Evolutionary conservation across 2,329 filamentous ascomycete genomes (phyloP).

Genomic region (Paradendryphiella salina): DNA sequence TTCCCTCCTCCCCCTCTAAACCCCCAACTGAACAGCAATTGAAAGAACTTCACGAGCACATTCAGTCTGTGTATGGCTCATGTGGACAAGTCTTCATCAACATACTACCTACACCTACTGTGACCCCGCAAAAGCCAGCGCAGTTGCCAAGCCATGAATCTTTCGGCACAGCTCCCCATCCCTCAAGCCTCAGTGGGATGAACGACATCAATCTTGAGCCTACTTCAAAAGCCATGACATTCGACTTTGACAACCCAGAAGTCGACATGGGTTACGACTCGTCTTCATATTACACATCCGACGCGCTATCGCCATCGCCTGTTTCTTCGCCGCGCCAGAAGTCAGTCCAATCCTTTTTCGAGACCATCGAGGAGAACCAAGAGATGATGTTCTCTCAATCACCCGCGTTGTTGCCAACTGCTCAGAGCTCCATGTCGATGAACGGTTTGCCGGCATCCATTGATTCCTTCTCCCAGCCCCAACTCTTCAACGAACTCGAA

Average conservation of each 20-base stretch:
- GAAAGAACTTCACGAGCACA: constrained; percentile 50
- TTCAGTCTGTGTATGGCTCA: constrained; percentile 50
- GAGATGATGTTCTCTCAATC: constrained; percentile 40
- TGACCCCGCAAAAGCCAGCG: constrained; percentile 50
- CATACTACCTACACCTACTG: constrained; percentile 58
- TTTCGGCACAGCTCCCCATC: constrained; percentile 60
- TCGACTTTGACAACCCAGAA: constrained; percentile 48
- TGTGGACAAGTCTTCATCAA: constrained; percentile 50
- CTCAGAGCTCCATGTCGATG: constrained; percentile 28
- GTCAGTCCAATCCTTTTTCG: constrained; percentile 41
- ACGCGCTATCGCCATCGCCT: constrained; percentile 54
- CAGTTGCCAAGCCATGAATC: constrained; percentile 48
- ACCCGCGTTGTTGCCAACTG: constrained; percentile 33
- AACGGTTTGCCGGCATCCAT: constrained; percentile 19
- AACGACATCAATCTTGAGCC: constrained; percentile 51
- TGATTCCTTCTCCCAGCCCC: constrained; percentile 26
- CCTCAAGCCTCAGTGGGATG: constrained; percentile 62
- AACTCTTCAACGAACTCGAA: constrained; percentile 51
- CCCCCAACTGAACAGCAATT: constrained; percentile 47
- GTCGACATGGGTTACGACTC: constrained; percentile 54
- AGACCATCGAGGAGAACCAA: constrained; percentile 42
- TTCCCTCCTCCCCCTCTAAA: constrained; percentile 40
- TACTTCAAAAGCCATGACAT: constrained; percentile 45
- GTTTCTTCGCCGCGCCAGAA: constrained; percentile 44
- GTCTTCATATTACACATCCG: constrained; percentile 56